Conservation (phyloP, 768 basidiomycete species). For the Hygrocybe coccinea region DNA sequence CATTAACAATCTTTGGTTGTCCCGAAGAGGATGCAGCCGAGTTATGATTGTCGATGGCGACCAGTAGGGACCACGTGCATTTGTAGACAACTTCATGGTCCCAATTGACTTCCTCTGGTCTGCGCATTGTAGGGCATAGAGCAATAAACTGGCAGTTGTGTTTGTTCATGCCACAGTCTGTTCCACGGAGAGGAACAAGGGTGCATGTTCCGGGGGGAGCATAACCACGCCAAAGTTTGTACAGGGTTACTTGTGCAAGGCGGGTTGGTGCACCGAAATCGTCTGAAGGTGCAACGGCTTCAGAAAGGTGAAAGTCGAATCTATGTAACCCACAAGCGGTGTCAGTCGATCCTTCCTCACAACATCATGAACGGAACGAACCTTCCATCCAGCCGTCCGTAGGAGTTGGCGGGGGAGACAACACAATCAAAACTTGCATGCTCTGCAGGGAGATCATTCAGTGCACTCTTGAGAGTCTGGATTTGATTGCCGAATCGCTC, state of each 20-base stretch:
- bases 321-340: not conserved
- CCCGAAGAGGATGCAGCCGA: not conserved
- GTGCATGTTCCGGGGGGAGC: constrained; percentile 28
- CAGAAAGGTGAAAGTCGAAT: constrained; percentile 7
- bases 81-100: constrained; percentile 26
- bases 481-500: not conserved
- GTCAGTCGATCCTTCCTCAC: not conserved
- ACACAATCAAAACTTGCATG: constrained; percentile 8
- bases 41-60: constrained; percentile 9
- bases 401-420: constrained; percentile 11
- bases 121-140: constrained; percentile 27
- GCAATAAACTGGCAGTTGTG: constrained; percentile 20
- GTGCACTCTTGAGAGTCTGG: not conserved
- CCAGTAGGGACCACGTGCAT: constrained; percentile 21
- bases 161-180: constrained; percentile 13
- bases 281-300: constrained; percentile 1
- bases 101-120: constrained; percentile 22
- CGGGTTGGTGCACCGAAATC: constrained; percentile 5
- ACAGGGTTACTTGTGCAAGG: constrained; percentile 18
- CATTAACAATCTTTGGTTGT: not conserved
- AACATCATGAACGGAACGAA: not conserved
- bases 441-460: constrained; percentile 5
- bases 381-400: constrained; percentile 11
- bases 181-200: constrained; percentile 18
- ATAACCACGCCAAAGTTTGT: constrained; percentile 22